These are phyloP conservation scores for Aurinia saxatilis DNA, from an alignment of 345 rosid species.

Conservation along the genomic window DNA sequence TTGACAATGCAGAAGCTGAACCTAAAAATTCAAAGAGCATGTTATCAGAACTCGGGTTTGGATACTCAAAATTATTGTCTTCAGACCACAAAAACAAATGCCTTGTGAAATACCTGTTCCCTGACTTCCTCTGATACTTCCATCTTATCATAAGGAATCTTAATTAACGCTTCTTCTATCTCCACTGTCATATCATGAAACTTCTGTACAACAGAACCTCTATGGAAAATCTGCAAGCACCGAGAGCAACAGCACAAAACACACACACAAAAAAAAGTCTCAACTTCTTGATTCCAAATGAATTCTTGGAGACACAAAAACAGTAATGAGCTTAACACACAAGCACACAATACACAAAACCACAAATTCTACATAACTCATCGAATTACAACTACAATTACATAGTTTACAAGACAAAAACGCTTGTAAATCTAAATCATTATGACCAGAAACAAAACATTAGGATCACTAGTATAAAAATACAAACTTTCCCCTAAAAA, in stretches of 20 bases:
- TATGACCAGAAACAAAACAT: not conserved
- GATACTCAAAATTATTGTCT: not conserved
- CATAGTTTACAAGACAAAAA: not conserved
- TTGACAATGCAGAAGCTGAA: conserved; percentile 82
- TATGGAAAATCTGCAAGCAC: conserved; percentile 46
- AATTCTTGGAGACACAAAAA: not conserved
- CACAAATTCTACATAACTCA: conserved; percentile 1
- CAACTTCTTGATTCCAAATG: not conserved
- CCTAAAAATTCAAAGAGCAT: conserved; percentile 32
- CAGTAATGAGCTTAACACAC: not conserved
- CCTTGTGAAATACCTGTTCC: conserved; percentile 60
- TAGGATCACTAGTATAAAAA: too few species aligned
- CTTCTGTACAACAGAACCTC: conserved; percentile 36
- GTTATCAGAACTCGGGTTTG: not conserved
- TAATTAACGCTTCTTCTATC: conserved; percentile 66
- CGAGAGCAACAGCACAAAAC: not conserved
- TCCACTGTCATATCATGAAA: conserved; percentile 50
- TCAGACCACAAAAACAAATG: not conserved
- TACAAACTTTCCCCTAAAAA: too few species aligned
- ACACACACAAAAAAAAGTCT: not conserved
- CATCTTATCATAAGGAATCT: conserved; percentile 51
- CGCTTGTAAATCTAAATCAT: not conserved
- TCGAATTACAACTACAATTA: conserved; percentile 2
- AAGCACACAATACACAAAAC: too few species aligned
- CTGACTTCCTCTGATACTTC: conserved; percentile 73